Evolutionary conservation across 139 green algal genomes (phyloP).

Genomic region (Pseudopediastrum boryanum): DNA sequence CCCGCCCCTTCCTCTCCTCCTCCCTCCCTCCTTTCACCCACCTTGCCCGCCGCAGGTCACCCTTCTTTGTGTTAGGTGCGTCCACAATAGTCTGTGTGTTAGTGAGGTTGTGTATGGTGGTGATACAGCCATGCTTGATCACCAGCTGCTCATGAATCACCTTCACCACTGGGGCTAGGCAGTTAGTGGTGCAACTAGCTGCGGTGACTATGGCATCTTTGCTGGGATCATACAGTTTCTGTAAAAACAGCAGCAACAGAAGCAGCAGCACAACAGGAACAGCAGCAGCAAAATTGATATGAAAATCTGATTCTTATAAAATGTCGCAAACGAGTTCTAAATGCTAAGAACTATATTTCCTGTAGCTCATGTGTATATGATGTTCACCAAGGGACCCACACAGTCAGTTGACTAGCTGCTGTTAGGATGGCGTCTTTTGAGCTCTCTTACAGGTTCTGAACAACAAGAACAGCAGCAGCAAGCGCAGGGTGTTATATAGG

Average conservation of each 20-base stretch:
- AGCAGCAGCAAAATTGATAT: not conserved
- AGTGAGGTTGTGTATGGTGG: constrained; percentile 90
- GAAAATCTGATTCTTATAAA: too few species aligned
- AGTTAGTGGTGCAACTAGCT: constrained; percentile 92
- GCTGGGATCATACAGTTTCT: constrained; percentile 69
- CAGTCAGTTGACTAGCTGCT: too few species aligned
- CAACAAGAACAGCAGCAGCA: too few species aligned
- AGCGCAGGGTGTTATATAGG: too few species aligned
- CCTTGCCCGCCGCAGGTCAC: constrained; percentile 77
- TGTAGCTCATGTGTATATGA: too few species aligned
- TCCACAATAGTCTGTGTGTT: constrained; percentile 91
- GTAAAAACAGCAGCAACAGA: constrained; percentile 3
- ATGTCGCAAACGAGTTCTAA: too few species aligned
- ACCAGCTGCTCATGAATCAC: constrained; percentile 82
- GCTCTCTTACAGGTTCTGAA: too few species aligned
- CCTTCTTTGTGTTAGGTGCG: constrained; percentile 86
- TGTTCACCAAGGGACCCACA: too few species aligned
- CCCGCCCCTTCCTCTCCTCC: too few species aligned
- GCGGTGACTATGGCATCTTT: constrained; percentile 84
- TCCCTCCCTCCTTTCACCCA: too few species aligned
- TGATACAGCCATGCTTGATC: constrained; percentile 86
- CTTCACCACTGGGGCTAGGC: constrained; percentile 80
- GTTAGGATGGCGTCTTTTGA: too few species aligned
- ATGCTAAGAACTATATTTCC: too few species aligned
- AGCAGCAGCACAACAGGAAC: not conserved